Conservation (phyloP, 164 flowering plant genomes). For the Vitis riparia region DNA sequence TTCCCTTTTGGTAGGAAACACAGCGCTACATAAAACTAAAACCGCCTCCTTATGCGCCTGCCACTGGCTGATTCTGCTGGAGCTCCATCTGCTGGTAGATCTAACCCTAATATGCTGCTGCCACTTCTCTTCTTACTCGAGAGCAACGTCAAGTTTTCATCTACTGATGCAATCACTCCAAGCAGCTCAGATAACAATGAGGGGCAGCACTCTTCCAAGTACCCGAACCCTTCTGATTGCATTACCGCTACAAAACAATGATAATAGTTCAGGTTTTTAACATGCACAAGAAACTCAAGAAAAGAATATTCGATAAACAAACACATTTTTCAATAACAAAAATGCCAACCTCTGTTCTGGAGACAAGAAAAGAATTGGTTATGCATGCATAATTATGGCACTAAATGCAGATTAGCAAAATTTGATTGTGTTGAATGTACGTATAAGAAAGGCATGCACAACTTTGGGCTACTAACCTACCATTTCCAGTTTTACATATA, state of each 20-base stretch:
- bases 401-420: no score
- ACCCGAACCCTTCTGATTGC: constrained; percentile 75
- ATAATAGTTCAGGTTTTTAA: not conserved
- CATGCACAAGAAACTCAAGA: no score
- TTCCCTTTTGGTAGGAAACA: no score
- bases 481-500: no score
- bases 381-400: no score
- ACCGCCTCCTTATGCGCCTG: constrained; percentile 66
- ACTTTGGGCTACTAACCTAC: no score
- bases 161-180: constrained; percentile 62
- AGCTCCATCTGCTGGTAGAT: constrained; percentile 38
- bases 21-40: constrained; percentile 22
- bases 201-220: constrained; percentile 67
- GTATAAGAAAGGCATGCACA: no score
- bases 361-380: no score
- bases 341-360: no score
- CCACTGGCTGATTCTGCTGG: constrained; percentile 38
- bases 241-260: constrained; percentile 42
- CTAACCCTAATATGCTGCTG: constrained; percentile 53
- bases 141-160: constrained; percentile 39
- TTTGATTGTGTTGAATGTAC: no score
- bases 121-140: constrained; percentile 58
- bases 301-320: no score
- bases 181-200: constrained; percentile 65
- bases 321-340: no score